Percentiles rank a stretch among this genome's conserved stretches.
phyloP scores from a whole-genome alignment of 768 basidiomycete genomes.

The Leccinum truebloodii region DNA sequence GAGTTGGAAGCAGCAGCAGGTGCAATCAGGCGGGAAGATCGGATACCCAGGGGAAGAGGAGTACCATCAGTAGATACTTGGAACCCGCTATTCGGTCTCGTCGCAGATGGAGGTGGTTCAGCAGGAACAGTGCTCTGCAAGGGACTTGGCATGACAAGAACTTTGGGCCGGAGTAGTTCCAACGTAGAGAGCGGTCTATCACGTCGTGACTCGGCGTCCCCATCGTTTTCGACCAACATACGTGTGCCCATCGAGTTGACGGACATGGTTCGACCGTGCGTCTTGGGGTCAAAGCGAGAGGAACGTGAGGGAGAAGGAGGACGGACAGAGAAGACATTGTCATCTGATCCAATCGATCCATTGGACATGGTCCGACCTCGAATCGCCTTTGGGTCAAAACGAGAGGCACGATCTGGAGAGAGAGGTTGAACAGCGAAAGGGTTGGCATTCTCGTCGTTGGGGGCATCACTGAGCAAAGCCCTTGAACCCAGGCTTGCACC shows the following conservation, averaged over 20 bases:
- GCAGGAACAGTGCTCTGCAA: slow-evolving; percentile 53
- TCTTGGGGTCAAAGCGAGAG: slow-evolving; percentile 83
- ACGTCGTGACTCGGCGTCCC: slow-evolving; percentile 33
- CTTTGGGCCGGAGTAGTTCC: slow-evolving; percentile 83
- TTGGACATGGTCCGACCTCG: slow-evolving; percentile 44
- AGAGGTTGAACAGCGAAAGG: slow-evolving; percentile 38
- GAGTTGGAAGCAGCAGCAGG: slow-evolving; percentile 55
- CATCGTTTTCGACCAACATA: slow-evolving; percentile 59
- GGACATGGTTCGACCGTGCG: slow-evolving; percentile 61
- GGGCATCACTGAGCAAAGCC: slow-evolving; percentile 40
- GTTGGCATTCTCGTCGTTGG: slow-evolving; percentile 35
- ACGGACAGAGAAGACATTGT: slow-evolving; percentile 70
- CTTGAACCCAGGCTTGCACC: slow-evolving; percentile 52
- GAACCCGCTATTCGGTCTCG: slow-evolving; percentile 56
- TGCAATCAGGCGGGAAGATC: slow-evolving; percentile 50
- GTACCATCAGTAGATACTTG: slow-evolving; percentile 68
- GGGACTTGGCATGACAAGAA: slow-evolving; percentile 94
- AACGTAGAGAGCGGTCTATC: slow-evolving; percentile 70
- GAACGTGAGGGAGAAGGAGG: slow-evolving; percentile 60
- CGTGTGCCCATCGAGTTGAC: slow-evolving; percentile 68
- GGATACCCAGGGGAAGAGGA: slow-evolving; percentile 66
- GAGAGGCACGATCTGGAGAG: slow-evolving; percentile 41
- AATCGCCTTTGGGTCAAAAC: slow-evolving; percentile 44
- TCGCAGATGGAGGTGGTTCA: slow-evolving; percentile 35
- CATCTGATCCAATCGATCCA: slow-evolving; percentile 46